Evolutionary conservation across 2,329 filamentous ascomycete genomes (phyloP).

Genomic region (Leptographium radiaticola): DNA sequence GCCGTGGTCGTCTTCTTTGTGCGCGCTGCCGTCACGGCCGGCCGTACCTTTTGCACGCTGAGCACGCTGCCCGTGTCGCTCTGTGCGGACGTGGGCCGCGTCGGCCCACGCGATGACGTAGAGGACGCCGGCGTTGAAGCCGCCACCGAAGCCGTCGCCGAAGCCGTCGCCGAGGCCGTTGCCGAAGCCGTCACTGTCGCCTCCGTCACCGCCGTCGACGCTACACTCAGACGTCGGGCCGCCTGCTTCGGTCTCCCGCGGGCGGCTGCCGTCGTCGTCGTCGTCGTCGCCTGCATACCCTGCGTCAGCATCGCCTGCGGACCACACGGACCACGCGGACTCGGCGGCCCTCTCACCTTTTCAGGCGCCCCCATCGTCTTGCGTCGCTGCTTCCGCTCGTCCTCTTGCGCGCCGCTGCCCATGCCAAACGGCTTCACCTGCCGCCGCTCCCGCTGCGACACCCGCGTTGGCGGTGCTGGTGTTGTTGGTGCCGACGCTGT

Average conservation of each 20-base stretch:
- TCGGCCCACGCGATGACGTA: neutral
- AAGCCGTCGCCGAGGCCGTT: neutral
- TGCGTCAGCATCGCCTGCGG: too few species aligned
- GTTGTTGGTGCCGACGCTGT: conserved; percentile 25
- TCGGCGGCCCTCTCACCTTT: neutral
- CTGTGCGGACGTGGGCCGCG: conserved; percentile 27
- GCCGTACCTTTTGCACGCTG: conserved; percentile 47
- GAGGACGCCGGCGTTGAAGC: neutral
- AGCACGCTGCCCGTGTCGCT: conserved; percentile 25
- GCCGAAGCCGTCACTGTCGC: conserved; percentile 7
- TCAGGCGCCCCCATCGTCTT: conserved; percentile 39
- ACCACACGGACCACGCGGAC: neutral
- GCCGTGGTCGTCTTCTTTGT: neutral
- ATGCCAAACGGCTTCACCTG: conserved; percentile 38
- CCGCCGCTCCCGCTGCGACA: conserved; percentile 63
- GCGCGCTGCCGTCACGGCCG: conserved; percentile 7
- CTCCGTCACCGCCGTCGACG: conserved; percentile 24
- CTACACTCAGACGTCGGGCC: conserved; percentile 36
- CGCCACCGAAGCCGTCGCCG: neutral
- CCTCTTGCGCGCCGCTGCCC: conserved; percentile 33
- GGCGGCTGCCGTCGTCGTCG: neutral
- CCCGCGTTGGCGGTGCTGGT: conserved; percentile 39
- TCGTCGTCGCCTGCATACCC: neutral
- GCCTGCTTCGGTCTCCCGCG: conserved; percentile 19
- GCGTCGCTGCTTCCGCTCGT: conserved; percentile 36